Base-by-base conservation (phyloP, 805 yeast species). In the Candida ortonii region DNA sequence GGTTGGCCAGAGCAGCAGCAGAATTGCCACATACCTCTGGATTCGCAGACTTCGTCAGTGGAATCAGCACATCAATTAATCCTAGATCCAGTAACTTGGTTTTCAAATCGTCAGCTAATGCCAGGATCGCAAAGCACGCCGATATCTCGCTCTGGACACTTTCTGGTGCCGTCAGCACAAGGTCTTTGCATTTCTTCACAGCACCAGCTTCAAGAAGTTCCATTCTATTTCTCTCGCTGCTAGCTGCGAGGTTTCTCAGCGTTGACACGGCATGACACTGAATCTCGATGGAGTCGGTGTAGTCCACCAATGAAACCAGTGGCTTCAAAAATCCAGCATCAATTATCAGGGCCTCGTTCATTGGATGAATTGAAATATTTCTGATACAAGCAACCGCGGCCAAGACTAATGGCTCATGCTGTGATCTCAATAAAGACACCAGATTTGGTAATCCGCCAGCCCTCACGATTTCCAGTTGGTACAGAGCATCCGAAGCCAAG, bases 311-410 rank as follows among this genome's bases (percentile, higher is more conserved):
- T 7, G 80, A 74, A 12, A 93, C 96, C 49, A 93, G 73, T 7
- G 98, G 97, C 53, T 81, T 80, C 53, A 93, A 71, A 65, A 93
- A 93, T 1, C 98, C 98, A 5, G 97, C 96, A 46, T 93, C 97
- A 36, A 93, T 93, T 30, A 93, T 93, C 38, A 93, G 70, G 11
- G 94, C 90, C 67, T 93, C 99, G 60, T 93, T 93, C 61, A 85
- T 72, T 20, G 98, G 97, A 57, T 93, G 97, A 43, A 93, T 93
- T 7, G 97, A 88, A 36, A 93, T 87, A 61, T 93, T 93, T 66
- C 99, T 80, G 46, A 93, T 87, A 65, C 99, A 93, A 2, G 99
- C 99, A 31, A 93, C 98, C 7, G 97, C 93, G 6, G 98, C 97
- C 36, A 93, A 70, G 8, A 90, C 87, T 43, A 93, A 71, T 20